A percentile compares a stretch with the other conserved stretches of the same genome.
These are phyloP conservation scores for Serendipita vermifera DNA, from an alignment of 768 basidiomycete species.

Conservation along the genomic window DNA sequence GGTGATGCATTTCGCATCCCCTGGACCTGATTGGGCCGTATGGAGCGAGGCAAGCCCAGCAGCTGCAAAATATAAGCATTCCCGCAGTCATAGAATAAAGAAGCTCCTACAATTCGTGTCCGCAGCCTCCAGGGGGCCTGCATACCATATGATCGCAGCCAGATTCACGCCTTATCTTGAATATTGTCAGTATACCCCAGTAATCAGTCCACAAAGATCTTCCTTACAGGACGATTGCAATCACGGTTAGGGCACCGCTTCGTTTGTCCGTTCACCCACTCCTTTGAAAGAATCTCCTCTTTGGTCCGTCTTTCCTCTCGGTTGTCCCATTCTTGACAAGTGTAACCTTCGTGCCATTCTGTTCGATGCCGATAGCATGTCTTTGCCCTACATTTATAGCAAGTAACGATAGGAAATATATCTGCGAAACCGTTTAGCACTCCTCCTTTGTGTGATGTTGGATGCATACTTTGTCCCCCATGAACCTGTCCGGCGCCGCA, in stretches of 20 bases:
- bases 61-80: neutral
- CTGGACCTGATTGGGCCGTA: neutral
- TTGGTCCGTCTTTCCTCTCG: neutral
- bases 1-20: neutral
- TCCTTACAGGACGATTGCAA: constrained; percentile 1
- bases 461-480: constrained; percentile 5
- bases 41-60: constrained; percentile 1
- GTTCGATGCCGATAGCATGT: neutral
- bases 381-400: neutral
- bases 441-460: no score
- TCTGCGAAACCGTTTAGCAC: no score
- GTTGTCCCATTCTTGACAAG: neutral
- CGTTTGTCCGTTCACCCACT: constrained; percentile 3
- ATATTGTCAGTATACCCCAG: no score
- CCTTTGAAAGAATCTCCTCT: neutral
- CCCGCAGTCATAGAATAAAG: neutral
- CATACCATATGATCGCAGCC: constrained; percentile 8
- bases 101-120: neutral
- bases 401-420: constrained; percentile 3
- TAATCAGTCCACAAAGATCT: no score
- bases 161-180: no score
- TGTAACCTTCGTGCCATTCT: constrained; percentile 3
- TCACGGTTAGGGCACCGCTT: neutral
- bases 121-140: neutral
- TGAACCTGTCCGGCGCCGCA: constrained; percentile 5